A percentile compares a stretch with the other conserved stretches of the same genome.
phyloP scores from a whole-genome alignment of 768 basidiomycete genomes.

The Paxillus ammoniavirescens region DNA sequence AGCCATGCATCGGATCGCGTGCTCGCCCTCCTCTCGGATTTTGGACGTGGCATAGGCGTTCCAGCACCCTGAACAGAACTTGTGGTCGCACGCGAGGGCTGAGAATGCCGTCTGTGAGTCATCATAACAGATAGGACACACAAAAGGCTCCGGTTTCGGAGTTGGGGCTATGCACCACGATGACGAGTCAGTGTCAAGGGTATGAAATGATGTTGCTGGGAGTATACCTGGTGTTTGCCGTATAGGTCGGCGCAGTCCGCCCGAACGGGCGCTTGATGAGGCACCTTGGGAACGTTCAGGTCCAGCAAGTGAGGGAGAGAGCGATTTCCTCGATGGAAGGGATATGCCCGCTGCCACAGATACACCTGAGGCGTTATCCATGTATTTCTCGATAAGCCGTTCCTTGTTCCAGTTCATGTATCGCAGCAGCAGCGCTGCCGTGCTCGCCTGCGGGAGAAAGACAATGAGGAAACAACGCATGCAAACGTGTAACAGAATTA shows the following conservation, averaged over 20 bases:
- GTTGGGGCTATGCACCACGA: conserved; percentile 14
- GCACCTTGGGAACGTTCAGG: conserved; percentile 33
- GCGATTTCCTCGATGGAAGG: conserved; percentile 26
- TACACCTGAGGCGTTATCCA: conserved; percentile 82
- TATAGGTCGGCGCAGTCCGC: conserved; percentile 25
- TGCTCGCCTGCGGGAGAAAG: conserved; percentile 47
- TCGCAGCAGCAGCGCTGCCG: conserved; percentile 77
- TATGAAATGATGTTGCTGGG: neutral
- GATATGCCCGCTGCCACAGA: conserved; percentile 74
- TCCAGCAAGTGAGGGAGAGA: conserved; percentile 25
- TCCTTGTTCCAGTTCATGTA: conserved; percentile 95
- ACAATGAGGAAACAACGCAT: neutral
- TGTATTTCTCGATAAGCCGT: conserved; percentile 92
- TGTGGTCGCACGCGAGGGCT: conserved; percentile 77
- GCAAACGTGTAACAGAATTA: conserved; percentile 1
- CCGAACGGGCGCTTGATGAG: conserved; percentile 23
- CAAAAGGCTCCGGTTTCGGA: conserved; percentile 52
- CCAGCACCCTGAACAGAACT: conserved; percentile 87
- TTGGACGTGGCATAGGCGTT: conserved; percentile 74
- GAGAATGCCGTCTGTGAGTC: conserved; percentile 70
- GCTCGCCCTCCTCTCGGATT: conserved; percentile 79
- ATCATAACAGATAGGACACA: conserved; percentile 94
- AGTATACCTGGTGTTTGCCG: conserved; percentile 28
- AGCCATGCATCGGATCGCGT: conserved; percentile 74
- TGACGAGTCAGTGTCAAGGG: neutral